Conservation (phyloP, 106 monocot species). For the Apostasia shenzhenica region DNA sequence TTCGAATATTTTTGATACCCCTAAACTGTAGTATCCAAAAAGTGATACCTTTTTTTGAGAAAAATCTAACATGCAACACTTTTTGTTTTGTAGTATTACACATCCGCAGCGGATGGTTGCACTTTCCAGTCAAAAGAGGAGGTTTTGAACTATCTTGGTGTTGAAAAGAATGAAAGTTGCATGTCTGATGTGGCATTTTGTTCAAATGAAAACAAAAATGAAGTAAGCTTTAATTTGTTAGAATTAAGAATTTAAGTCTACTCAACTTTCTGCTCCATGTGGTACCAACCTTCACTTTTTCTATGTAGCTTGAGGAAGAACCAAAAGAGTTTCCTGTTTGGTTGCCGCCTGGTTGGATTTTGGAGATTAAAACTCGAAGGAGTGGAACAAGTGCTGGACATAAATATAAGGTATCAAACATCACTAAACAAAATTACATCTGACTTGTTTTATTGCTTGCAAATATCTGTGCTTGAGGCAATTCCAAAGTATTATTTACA, state of each 20-base stretch:
- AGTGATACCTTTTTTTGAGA: neutral
- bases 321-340: slow-evolving; percentile 12
- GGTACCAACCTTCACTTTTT: neutral
- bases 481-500: neutral
- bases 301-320: slow-evolving; percentile 3
- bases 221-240: slow-evolving; percentile 10
- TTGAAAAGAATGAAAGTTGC: slow-evolving; percentile 1
- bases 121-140: slow-evolving; percentile 17
- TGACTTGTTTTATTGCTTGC: neutral
- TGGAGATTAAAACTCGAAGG: slow-evolving; percentile 22
- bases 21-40: neutral
- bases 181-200: neutral
- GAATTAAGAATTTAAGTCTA: neutral
- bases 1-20: neutral
- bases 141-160: slow-evolving; percentile 19
- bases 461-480: neutral
- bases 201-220: slow-evolving; percentile 3
- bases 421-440: neutral
- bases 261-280: neutral
- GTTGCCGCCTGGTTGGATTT: slow-evolving; percentile 33
- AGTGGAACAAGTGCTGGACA: slow-evolving; percentile 7
- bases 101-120: slow-evolving; percentile 10
- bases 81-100: slow-evolving; percentile 21
- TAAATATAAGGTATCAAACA: slow-evolving; percentile 22
- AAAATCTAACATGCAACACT: neutral